Evolutionary conservation across 176 grass and related monocot genomes (phyloP).

Genomic region (Themeda triandra): DNA sequence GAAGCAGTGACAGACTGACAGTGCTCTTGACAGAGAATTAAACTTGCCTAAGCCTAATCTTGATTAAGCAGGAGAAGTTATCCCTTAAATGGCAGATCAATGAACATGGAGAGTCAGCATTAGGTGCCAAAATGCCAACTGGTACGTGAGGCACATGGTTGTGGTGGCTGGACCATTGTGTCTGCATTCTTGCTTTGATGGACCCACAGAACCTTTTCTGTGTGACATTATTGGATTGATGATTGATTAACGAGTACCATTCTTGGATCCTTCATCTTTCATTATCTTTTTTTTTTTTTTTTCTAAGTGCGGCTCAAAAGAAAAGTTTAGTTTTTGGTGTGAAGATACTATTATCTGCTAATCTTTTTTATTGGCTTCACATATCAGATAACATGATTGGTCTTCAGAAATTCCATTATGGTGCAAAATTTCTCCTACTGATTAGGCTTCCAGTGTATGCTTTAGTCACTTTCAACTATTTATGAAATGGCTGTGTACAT

Average conservation of each 20-base stretch:
- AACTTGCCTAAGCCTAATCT: slow-evolving; percentile 17
- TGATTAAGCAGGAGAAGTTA: slow-evolving; percentile 22
- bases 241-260: slow-evolving; percentile 37
- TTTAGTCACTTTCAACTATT: slow-evolving; percentile 22
- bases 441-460: slow-evolving; percentile 5
- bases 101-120: slow-evolving; percentile 43
- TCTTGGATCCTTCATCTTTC: slow-evolving; percentile 28
- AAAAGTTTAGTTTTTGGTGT: slow-evolving; percentile 22
- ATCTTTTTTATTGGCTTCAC: slow-evolving; percentile 19
- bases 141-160: slow-evolving; percentile 49
- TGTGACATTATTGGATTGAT: slow-evolving; percentile 47
- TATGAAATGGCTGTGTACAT: slow-evolving; percentile 9
- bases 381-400: slow-evolving; percentile 35
- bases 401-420: slow-evolving; percentile 23
- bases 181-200: slow-evolving; percentile 38
- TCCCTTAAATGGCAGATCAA: slow-evolving; percentile 40
- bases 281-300: not conserved
- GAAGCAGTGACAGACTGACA: slow-evolving; percentile 43
- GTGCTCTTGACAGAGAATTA: slow-evolving; percentile 37
- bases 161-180: slow-evolving; percentile 50
- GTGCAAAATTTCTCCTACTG: slow-evolving; percentile 15
- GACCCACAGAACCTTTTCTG: slow-evolving; percentile 50
- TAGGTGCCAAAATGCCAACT: slow-evolving; percentile 52
- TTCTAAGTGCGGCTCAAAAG: slow-evolving; percentile 3
- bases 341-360: slow-evolving; percentile 17